These are phyloP conservation scores for Erodium trifolium DNA, from an alignment of 441 rosid genomes.

Conservation along the genomic window DNA sequence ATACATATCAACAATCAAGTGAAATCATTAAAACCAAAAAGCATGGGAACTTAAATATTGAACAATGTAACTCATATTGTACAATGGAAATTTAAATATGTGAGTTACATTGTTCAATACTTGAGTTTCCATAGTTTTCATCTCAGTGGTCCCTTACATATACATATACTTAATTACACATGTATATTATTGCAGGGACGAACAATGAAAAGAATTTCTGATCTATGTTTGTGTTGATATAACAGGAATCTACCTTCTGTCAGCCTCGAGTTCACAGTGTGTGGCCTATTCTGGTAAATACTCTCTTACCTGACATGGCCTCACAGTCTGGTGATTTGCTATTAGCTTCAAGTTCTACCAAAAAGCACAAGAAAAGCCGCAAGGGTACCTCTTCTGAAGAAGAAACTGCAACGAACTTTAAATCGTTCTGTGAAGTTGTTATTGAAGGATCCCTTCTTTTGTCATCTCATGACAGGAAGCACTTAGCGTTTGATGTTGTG, in stretches of 20 bases:
- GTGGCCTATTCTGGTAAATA: constrained; percentile 65
- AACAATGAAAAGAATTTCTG: constrained; percentile 7
- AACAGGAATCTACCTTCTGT: constrained; percentile 91
- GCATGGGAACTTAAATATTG: no score
- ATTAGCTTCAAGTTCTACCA: constrained; percentile 53
- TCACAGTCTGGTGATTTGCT: constrained; percentile 47
- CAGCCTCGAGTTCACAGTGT: constrained; percentile 90
- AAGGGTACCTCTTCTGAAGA: constrained; percentile 65
- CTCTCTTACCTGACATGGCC: constrained; percentile 64
- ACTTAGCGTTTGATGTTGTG: constrained; percentile 71
- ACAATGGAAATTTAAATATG: no score
- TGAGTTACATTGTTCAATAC: no score
- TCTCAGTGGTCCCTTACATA: no score
- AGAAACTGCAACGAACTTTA: constrained; percentile 54
- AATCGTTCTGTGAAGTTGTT: constrained; percentile 49
- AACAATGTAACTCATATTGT: no score
- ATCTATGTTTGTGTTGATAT: constrained; percentile 17
- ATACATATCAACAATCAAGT: background rate
- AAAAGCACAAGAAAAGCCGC: constrained; percentile 73
- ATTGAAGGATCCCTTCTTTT: constrained; percentile 66
- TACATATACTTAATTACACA: no score
- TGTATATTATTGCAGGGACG: no score
- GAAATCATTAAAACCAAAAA: no score
- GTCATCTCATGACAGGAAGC: constrained; percentile 93
- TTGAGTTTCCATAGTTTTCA: no score